phyloP scores from a whole-genome alignment of 2,329 filamentous ascomycete species.

The Thielaviopsis musarum region DNA sequence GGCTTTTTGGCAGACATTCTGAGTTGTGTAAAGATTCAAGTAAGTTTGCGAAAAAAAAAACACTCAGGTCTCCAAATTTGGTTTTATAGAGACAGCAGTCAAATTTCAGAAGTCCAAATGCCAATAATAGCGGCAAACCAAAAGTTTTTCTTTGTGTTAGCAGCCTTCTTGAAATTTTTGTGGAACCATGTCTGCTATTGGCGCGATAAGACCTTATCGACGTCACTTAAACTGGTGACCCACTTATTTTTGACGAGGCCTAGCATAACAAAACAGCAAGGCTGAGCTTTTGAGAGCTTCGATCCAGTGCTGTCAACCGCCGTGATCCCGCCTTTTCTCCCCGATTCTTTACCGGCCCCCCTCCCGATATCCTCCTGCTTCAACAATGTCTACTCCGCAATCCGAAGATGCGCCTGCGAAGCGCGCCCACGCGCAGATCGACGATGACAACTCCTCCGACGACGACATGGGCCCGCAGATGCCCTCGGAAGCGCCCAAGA shows the following conservation, averaged over 20 bases:
- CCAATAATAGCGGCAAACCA: background rate
- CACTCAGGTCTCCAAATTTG: background rate
- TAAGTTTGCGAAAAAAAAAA: background rate
- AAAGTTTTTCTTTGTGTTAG: slow-evolving; percentile 4
- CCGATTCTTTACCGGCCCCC: background rate
- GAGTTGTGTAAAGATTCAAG: background rate
- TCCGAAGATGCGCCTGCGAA: slow-evolving; percentile 16
- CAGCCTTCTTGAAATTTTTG: slow-evolving; percentile 10
- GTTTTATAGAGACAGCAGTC: background rate
- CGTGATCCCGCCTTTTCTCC: background rate
- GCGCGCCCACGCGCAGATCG: slow-evolving; percentile 38
- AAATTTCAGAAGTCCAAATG: background rate
- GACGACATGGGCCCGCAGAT: slow-evolving; percentile 91
- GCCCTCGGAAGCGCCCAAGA: slow-evolving; percentile 64
- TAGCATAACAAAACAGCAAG: background rate
- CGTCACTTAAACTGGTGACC: background rate
- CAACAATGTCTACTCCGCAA: slow-evolving; percentile 3
- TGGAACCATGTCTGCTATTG: slow-evolving; percentile 2
- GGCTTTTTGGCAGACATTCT: slow-evolving; percentile 9
- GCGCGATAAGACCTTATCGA: slow-evolving; percentile 11
- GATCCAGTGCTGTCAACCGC: background rate
- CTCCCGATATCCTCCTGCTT: background rate
- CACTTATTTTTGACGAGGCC: background rate
- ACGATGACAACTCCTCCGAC: slow-evolving; percentile 42
- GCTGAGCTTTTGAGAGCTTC: background rate